Conservation (phyloP, 1,284 basidiomycete genomes). For the Trametes pubescens region DNA sequence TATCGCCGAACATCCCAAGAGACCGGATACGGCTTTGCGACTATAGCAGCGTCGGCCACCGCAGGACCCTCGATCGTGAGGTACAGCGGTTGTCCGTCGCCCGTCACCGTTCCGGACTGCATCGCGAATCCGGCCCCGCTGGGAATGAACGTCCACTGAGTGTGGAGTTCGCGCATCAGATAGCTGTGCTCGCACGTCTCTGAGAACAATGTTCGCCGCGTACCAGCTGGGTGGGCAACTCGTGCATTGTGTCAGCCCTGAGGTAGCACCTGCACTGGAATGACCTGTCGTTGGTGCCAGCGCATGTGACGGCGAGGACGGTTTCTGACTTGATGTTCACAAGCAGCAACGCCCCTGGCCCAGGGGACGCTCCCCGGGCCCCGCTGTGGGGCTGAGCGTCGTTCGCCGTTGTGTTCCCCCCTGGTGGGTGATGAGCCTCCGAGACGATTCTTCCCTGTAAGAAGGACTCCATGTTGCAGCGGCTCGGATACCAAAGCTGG, state of each 20-base stretch:
- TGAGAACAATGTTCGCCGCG: not conserved
- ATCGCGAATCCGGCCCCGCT: not conserved
- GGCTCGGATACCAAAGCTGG: too few species aligned
- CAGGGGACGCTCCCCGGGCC: not conserved
- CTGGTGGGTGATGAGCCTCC: too few species aligned
- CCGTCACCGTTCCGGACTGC: not conserved
- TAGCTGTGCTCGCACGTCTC: not conserved
- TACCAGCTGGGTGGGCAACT: not conserved
- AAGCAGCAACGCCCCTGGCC: not conserved
- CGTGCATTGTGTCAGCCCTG: not conserved
- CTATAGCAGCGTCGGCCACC: not conserved
- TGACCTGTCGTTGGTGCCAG: too few species aligned
- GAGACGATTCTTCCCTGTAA: too few species aligned
- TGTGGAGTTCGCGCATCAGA: not conserved
- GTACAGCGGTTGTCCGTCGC: conserved; percentile 2
- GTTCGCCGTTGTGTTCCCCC: too few species aligned
- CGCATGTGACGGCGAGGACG: not conserved
- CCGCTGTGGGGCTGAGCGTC: too few species aligned
- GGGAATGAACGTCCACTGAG: conserved; percentile 6
- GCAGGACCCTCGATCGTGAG: conserved; percentile 7
- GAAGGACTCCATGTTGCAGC: too few species aligned
- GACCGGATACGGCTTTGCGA: conserved; percentile 3
- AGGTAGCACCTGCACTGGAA: not conserved
- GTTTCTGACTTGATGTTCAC: not conserved
- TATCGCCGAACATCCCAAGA: not conserved